phyloP scores from a whole-genome alignment of 352 stramenopile species.

The Pythium pyrilobum region DNA sequence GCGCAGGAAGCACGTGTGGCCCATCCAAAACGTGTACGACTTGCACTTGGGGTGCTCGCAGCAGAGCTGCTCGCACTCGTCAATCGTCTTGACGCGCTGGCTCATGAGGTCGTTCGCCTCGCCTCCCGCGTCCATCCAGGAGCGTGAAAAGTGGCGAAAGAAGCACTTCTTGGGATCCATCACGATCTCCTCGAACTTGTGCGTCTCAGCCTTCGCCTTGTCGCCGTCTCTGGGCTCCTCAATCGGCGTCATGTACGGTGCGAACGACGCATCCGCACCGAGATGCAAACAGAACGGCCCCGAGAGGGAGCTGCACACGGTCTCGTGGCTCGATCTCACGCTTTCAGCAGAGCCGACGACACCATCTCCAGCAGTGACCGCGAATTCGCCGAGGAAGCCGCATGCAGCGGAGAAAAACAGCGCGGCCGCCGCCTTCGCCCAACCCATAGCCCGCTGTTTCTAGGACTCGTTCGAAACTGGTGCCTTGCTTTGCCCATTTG shows the following conservation, averaged over 20 bases:
- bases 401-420: not conserved
- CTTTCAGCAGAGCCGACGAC: not conserved
- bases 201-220: not conserved
- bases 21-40: constrained; percentile 71
- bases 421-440: not conserved
- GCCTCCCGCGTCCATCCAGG: constrained; percentile 67
- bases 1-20: constrained; percentile 64
- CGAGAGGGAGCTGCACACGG: constrained; percentile 55
- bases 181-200: not conserved
- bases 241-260: constrained; percentile 62
- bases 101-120: constrained; percentile 60
- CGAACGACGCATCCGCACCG: constrained; percentile 29
- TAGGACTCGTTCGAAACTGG: too few relatives aligned
- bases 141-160: constrained; percentile 55
- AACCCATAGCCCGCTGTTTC: not conserved
- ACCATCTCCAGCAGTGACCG: not conserved
- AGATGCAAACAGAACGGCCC: constrained; percentile 54
- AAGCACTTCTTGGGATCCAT: constrained; percentile 39
- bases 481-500: too few relatives aligned
- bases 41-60: constrained; percentile 51
- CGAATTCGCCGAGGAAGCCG: not conserved
- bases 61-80: constrained; percentile 64
- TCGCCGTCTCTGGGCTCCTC: not conserved
- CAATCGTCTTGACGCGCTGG: constrained; percentile 40
- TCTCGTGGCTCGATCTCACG: not conserved